Evolutionary conservation across 225 moss, liverwort and hornwort species (phyloP), one percentile per base, ranked within the genome.

Genomic region (Polytrichum commune): DNA sequence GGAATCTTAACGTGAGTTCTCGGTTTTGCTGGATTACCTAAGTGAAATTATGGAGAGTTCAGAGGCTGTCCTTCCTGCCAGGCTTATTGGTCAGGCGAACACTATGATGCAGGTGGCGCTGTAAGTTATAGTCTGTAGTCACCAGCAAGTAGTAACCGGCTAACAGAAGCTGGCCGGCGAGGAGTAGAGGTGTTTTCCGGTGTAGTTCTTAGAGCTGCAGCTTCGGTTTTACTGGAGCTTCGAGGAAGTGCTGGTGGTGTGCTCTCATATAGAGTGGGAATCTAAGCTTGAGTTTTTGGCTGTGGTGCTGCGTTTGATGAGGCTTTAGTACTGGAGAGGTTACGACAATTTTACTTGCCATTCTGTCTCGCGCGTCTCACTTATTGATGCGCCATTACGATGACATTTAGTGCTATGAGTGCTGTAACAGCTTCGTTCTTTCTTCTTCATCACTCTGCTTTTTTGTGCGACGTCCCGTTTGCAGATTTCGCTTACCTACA

Each of bases 351-450:
- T 20, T 20, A 8, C 58, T 58, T 1, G n/a, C 20, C 20, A 20
- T 73, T 25, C 65, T 18, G 53, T 62, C 62, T 71, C 24, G 55
- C 62, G 27, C 54, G 46, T 73, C 28, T 64, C 35, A 65, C 29
- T 77, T 38, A 77, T 72, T 77, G 33, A 32, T 55, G 69, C 13
- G 63, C 56, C 53, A 69, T 71, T 60, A 66, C 30, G 24, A 57
- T 69, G 69, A 63, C 19, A 22, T 24, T 28, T 63, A 63, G 62
- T 27, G 62, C 10, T 10, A 18, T 63, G 58, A 20, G 70, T 29
- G 60, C 27, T 70, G 54, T 66, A 38, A 65, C 66, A 61, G 46
- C 38, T 46, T n/a, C 68, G 28, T 38, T 58, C 35, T 76, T 67
- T 46, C 46, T 67, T 46, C 46, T 46, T 16, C 4, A 46, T 46